phyloP scores from a whole-genome alignment of 2,329 filamentous ascomycete species.

The Parastagonospora nodorum region DNA sequence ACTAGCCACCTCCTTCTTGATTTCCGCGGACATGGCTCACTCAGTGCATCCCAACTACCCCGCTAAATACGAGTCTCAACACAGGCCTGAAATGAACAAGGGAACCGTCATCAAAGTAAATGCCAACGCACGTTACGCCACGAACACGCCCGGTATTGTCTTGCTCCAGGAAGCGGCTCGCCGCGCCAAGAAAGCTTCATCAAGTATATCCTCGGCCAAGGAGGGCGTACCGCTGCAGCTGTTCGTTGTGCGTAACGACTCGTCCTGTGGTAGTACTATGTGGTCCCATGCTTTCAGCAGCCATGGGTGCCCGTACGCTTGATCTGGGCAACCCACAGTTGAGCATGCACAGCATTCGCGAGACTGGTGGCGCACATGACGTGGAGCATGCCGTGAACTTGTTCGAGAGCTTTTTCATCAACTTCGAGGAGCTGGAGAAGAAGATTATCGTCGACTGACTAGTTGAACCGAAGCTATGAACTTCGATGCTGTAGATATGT shows the following conservation, averaged over 20 bases:
- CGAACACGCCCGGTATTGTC: constrained; percentile 93
- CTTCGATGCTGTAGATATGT: background rate
- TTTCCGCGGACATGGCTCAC: constrained; percentile 98
- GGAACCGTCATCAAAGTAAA: constrained; percentile 98
- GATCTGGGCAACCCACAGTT: constrained; percentile 94
- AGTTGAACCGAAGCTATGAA: constrained; percentile 30
- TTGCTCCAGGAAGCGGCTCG: constrained; percentile 85
- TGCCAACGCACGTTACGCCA: constrained; percentile 95
- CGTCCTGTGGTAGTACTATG: constrained; percentile 94
- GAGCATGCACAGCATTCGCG: constrained; percentile 95
- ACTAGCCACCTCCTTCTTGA: constrained; percentile 84
- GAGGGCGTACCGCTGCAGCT: constrained; percentile 85
- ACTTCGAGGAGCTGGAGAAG: constrained; percentile 76
- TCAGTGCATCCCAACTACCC: constrained; percentile 94
- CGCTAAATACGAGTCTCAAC: constrained; percentile 86
- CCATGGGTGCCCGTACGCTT: constrained; percentile 83
- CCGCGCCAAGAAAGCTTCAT: constrained; percentile 57
- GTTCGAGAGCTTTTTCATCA: constrained; percentile 84
- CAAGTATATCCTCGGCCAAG: constrained; percentile 51
- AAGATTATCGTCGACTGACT: constrained; percentile 81
- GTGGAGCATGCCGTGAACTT: constrained; percentile 83
- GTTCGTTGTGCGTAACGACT: constrained; percentile 96
- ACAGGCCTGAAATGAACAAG: constrained; percentile 94
- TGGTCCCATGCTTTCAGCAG: constrained; percentile 91
- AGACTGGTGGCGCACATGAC: constrained; percentile 87